Evolutionary conservation across 73 alveolate species (phyloP).

Genomic region (Tetrahymena malaccensis): DNA sequence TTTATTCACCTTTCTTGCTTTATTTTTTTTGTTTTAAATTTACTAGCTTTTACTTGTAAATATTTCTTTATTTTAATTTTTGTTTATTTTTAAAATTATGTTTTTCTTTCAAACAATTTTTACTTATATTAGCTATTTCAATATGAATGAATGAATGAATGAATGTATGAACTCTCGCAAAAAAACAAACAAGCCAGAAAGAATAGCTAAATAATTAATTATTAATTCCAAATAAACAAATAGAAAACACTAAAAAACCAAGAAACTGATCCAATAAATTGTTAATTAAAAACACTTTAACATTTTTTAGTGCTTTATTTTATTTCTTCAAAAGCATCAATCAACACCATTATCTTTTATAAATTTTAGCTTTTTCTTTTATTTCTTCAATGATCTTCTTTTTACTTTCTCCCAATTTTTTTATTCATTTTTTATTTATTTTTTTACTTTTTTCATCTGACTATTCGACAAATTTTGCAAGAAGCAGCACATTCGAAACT

Average conservation of each 20-base stretch:
- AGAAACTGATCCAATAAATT: not conserved
- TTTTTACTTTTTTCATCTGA: not conserved
- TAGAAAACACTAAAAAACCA: not conserved
- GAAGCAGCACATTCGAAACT: not conserved
- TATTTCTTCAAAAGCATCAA: not conserved
- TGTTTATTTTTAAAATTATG: not conserved
- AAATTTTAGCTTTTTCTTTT: not conserved
- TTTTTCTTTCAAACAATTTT: not conserved
- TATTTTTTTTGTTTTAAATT: not conserved
- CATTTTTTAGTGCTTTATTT: not conserved
- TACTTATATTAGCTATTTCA: not conserved
- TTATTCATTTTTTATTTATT: not conserved
- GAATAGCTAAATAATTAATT: not conserved
- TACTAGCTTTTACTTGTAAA: not conserved
- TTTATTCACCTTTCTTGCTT: not conserved
- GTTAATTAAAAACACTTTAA: not conserved
- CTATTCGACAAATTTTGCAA: not conserved
- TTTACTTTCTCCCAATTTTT: not conserved
- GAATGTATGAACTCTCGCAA: not conserved
- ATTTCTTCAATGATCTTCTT: not conserved
- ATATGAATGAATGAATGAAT: not conserved
- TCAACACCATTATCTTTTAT: not conserved
- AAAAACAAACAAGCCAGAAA: not conserved
- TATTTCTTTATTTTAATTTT: not conserved
- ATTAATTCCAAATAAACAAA: not conserved